A percentile compares a stretch with the other conserved stretches of the same genome.
These are phyloP conservation scores for Hymenoscyphus repandus DNA, from an alignment of 2,329 filamentous ascomycete genomes.

Conservation along the genomic window DNA sequence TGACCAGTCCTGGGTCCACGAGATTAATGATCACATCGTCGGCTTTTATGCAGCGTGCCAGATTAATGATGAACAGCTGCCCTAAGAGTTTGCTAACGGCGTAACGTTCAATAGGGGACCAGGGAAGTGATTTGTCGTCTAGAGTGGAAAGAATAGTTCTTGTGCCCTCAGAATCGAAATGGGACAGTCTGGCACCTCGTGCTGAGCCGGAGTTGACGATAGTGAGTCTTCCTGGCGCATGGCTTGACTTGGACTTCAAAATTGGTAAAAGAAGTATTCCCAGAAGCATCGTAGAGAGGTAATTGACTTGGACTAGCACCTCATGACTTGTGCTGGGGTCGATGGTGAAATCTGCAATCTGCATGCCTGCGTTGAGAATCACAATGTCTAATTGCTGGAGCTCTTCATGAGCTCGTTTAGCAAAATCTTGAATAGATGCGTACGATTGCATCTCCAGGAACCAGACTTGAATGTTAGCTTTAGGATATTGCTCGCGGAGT, in stretches of 20 bases:
- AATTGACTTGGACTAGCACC: slow-evolving; percentile 34
- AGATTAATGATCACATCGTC: slow-evolving; percentile 35
- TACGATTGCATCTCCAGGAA: slow-evolving; percentile 43
- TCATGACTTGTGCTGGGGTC: slow-evolving; percentile 35
- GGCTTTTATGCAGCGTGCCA: slow-evolving; percentile 33
- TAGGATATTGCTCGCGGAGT: slow-evolving; percentile 30
- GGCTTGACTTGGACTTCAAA: slow-evolving; percentile 17
- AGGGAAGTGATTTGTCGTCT: slow-evolving; percentile 29
- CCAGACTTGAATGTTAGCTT: slow-evolving; percentile 43
- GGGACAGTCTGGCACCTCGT: slow-evolving; percentile 23
- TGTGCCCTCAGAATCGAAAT: slow-evolving; percentile 24
- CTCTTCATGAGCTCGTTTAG: slow-evolving; percentile 27
- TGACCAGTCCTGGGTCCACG: slow-evolving; percentile 32
- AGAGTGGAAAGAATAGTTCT: slow-evolving; percentile 30
- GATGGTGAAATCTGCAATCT: slow-evolving; percentile 1
- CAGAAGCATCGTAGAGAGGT: slow-evolving; percentile 24
- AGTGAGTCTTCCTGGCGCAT: slow-evolving; percentile 21
- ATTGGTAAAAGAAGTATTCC: slow-evolving; percentile 25
- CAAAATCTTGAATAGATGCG: slow-evolving; percentile 40
- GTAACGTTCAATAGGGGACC: slow-evolving; percentile 26
- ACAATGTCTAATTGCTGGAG: slow-evolving; percentile 38
- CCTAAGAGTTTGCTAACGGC: slow-evolving; percentile 30
- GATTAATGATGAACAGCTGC: slow-evolving; percentile 35
- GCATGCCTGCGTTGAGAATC: slow-evolving; percentile 41
- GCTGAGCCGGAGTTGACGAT: slow-evolving; percentile 31